Evolutionary conservation across 148 eudicot genomes (phyloP).

Genomic region (Fagopyrum esculentum): DNA sequence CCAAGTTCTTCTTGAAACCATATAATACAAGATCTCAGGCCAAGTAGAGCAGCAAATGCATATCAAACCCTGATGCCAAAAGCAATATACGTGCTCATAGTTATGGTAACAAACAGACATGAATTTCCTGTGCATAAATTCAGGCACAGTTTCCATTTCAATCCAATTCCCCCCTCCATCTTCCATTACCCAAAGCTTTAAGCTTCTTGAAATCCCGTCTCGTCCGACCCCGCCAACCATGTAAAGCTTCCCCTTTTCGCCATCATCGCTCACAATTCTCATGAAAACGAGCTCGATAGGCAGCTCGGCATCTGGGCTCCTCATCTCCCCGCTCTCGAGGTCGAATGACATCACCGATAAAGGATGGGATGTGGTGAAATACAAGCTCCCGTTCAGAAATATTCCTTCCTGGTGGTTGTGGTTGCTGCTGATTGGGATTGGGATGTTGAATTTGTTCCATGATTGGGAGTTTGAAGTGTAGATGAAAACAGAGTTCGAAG

Average conservation of each 20-base stretch:
- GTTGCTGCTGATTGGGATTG: slow-evolving; percentile 20
- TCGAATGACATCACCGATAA: slow-evolving; percentile 27
- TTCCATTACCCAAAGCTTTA: slow-evolving; percentile 53
- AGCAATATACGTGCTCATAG: slow-evolving; percentile 63
- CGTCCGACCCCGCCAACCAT: slow-evolving; percentile 57
- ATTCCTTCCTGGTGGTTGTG: slow-evolving; percentile 43
- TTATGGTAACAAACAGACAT: slow-evolving; percentile 64
- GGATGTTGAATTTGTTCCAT: slow-evolving; percentile 32
- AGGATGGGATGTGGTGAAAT: slow-evolving; percentile 46
- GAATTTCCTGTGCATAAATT: slow-evolving; percentile 56
- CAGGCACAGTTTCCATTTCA: slow-evolving; percentile 47
- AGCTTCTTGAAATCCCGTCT: slow-evolving; percentile 49
- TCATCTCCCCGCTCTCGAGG: slow-evolving; percentile 38
- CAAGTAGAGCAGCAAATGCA: slow-evolving; percentile 58
- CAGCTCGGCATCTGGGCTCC: slow-evolving; percentile 4
- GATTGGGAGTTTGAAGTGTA: slow-evolving; percentile 28
- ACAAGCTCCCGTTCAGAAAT: slow-evolving; percentile 27
- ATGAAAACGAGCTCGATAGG: slow-evolving; percentile 43
- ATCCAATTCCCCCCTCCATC: slow-evolving; percentile 31
- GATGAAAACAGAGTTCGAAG: slow-evolving; percentile 26
- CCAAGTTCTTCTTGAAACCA: slow-evolving; percentile 54
- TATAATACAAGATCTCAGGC: slow-evolving; percentile 70
- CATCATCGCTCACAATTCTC: slow-evolving; percentile 34
- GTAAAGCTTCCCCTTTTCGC: slow-evolving; percentile 22
- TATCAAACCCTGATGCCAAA: slow-evolving; percentile 66